A percentile compares a stretch with the other conserved stretches of the same genome.
These are phyloP conservation scores for Psilocybe cubensis DNA, from an alignment of 768 basidiomycete species.

Conservation along the genomic window DNA sequence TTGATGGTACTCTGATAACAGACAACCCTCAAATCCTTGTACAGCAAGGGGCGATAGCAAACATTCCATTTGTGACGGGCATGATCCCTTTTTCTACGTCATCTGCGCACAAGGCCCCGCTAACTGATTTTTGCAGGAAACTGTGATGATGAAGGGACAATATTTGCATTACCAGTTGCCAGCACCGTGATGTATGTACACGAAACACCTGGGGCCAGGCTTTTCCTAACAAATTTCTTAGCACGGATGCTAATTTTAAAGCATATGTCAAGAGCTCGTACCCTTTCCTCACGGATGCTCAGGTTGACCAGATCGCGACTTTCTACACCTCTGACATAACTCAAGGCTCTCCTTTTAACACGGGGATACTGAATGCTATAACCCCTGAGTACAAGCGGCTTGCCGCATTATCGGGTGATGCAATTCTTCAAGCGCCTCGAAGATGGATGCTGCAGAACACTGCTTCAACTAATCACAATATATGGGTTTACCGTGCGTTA, in stretches of 20 bases:
- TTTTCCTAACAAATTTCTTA: constrained; percentile 25
- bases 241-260: constrained; percentile 32
- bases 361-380: constrained; percentile 15
- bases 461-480: constrained; percentile 34
- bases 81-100: not conserved
- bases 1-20: constrained; percentile 39
- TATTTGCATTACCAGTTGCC: constrained; percentile 21
- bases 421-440: constrained; percentile 48
- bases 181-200: constrained; percentile 29
- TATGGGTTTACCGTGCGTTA: constrained; percentile 44
- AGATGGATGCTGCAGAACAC: constrained; percentile 43
- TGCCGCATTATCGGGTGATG: constrained; percentile 51
- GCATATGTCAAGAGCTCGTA: constrained; percentile 7
- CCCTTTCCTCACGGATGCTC: constrained; percentile 6
- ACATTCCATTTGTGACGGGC: constrained; percentile 23
- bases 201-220: not conserved
- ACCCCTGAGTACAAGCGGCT: constrained; percentile 52
- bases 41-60: constrained; percentile 31
- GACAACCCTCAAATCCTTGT: constrained; percentile 30
- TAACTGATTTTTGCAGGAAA: constrained; percentile 24
- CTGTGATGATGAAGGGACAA: constrained; percentile 44
- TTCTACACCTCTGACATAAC: constrained; percentile 23
- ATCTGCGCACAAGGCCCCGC: not conserved
- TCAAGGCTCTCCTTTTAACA: constrained; percentile 25
- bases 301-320: constrained; percentile 16